Percentiles rank a stretch among this genome's conserved stretches.
These are phyloP conservation scores for Leishmania tarentolae DNA, from an alignment of 208 protist species.

Conservation along the genomic window DNA sequence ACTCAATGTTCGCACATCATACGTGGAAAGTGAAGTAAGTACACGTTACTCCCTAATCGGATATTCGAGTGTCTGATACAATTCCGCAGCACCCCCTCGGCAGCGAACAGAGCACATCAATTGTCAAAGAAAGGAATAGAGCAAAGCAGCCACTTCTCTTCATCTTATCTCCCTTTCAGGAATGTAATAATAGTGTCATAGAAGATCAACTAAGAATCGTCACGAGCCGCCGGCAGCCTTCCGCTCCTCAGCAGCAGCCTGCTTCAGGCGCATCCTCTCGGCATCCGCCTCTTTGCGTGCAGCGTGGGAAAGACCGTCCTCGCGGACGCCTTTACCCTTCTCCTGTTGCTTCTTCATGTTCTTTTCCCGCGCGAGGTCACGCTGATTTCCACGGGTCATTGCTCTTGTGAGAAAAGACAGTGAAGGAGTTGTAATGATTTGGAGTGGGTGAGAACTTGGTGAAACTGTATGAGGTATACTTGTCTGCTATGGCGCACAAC, in stretches of 20 bases:
- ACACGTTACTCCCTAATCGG: not conserved
- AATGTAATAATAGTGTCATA: not conserved
- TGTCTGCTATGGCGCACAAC: not conserved
- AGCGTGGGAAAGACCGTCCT: slow-evolving; percentile 63
- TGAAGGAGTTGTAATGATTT: slow-evolving; percentile 7
- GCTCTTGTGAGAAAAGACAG: not conserved
- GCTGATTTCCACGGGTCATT: slow-evolving; percentile 92
- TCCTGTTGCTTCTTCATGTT: slow-evolving; percentile 81
- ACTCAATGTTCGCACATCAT: not conserved
- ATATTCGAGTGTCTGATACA: not conserved
- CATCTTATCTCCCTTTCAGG: not conserved
- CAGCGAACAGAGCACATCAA: not conserved
- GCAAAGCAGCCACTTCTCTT: not conserved
- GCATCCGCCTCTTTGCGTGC: slow-evolving; percentile 87
- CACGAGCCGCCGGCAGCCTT: slow-evolving; percentile 30
- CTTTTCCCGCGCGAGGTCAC: slow-evolving; percentile 90
- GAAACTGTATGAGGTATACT: slow-evolving; percentile 9
- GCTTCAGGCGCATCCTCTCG: slow-evolving; percentile 88
- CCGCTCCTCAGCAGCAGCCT: slow-evolving; percentile 59
- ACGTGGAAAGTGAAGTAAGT: not conserved
- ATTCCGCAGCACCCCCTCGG: not conserved
- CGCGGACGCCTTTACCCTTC: slow-evolving; percentile 70
- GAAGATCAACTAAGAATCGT: not conserved
- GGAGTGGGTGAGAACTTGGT: not conserved
- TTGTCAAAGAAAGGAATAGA: not conserved